Conservation (phyloP, 495 filamentous ascomycete genomes). For the Amorphotheca resinae region DNA sequence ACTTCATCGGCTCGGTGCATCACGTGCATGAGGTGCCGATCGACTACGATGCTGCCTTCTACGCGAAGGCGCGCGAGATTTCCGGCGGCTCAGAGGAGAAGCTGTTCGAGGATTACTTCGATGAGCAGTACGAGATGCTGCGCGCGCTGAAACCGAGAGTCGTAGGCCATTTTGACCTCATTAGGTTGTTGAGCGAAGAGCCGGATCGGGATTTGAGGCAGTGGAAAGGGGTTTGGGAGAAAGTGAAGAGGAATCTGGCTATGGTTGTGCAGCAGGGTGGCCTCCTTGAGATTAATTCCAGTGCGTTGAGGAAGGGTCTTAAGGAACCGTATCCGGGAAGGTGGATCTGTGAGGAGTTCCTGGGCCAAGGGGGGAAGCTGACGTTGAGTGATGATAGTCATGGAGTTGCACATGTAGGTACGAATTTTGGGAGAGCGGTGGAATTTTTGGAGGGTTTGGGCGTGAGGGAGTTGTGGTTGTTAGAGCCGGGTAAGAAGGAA, state of each 20-base stretch:
- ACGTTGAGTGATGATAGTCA: constrained; percentile 90
- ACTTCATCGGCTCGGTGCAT: constrained; percentile 85
- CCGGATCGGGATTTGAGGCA: constrained; percentile 42
- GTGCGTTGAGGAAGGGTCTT: constrained; percentile 79
- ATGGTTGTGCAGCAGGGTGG: constrained; percentile 61
- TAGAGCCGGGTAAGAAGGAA: constrained; percentile 17
- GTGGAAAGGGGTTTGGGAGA: constrained; percentile 53
- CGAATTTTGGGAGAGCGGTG: constrained; percentile 50
- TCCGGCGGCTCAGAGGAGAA: constrained; percentile 55
- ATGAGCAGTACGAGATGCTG: constrained; percentile 76
- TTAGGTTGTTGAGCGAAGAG: constrained; percentile 63
- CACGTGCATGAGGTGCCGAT: constrained; percentile 80
- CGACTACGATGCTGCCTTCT: constrained; percentile 64
- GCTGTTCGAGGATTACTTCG: constrained; percentile 73
- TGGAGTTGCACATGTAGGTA: constrained; percentile 60
- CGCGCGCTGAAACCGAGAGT: constrained; percentile 57
- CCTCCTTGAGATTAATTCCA: constrained; percentile 78
- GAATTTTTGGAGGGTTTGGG: constrained; percentile 41
- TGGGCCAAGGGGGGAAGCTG: constrained; percentile 59
- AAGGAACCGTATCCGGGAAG: constrained; percentile 75
- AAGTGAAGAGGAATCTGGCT: constrained; percentile 58
- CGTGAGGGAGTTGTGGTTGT: constrained; percentile 34
- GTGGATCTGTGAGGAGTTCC: constrained; percentile 61
- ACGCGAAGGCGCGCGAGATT: constrained; percentile 40
- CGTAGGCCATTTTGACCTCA: constrained; percentile 89